Base-by-base conservation (phyloP, 116 monocot species). In the Phalaenopsis hybrid region DNA sequence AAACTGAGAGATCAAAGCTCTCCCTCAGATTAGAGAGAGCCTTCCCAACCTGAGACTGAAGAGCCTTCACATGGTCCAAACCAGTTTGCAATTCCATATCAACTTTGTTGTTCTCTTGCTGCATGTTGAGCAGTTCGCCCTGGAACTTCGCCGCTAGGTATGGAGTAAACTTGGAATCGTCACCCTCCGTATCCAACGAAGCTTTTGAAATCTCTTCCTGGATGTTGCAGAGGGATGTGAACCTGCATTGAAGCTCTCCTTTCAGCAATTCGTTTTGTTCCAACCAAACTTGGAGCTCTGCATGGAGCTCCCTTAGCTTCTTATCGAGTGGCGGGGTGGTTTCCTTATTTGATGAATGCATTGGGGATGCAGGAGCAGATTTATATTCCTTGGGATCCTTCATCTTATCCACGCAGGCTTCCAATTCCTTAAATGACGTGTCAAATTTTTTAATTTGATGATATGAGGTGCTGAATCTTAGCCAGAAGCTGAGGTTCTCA, bases 401-500 rank as follows among this genome's bases (percentile, higher is more conserved):
- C 8, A 72, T 51, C 57, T 82, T 85, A 17, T 87, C 84, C 16
- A 85, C 21, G 41, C 83, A 81, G 33, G 77, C 81, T 81, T 85
- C 67, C 31, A 85, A 34, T 20, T 85, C 68, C 16, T 85, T 80
- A 16, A 87, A 90, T 34, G 69, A 21, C 9, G 80, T 51, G 23
- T 83, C 81, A 25, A 85, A 90, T 28, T 85, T 82, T 76, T 90
- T 87, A 11, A 90, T 90, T 67, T 90, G 87, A 70, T 87, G 90
- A 59, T 87, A 90, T 8, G 90, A 85, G 18, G 90, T 87, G 70
- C 90, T 85, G 79, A 90, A 90, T 67, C 90, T 83, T 74, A 90
- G 76, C 90, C 90, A 90, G 78, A 90, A 90, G 74, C 87, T 87
- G 69, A 90, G 76, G 83, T 85, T 90, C 76, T 90, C 87, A 17